Conservation (phyloP, 176 grass and related monocot species). For the Pontederia paniculata region DNA sequence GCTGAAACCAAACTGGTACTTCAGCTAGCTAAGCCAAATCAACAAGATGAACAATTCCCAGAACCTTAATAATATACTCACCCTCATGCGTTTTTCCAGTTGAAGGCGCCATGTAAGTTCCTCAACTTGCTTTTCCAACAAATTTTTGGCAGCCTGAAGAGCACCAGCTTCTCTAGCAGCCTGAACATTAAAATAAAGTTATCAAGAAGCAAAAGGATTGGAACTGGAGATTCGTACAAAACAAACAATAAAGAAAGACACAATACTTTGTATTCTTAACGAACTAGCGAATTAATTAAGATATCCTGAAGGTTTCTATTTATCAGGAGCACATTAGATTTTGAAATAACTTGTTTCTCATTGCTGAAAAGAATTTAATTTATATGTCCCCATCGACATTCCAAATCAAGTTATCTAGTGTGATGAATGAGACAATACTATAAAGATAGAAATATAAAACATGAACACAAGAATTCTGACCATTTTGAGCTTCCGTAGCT, state of each 20-base stretch:
- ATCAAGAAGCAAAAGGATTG: constrained; percentile 6
- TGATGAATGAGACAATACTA: background rate
- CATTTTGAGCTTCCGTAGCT: constrained; percentile 92
- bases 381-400: no score
- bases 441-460: background rate
- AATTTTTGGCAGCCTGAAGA: constrained; percentile 92
- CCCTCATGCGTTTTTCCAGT: constrained; percentile 85
- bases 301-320: no score
- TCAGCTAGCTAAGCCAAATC: background rate
- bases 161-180: constrained; percentile 93
- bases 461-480: constrained; percentile 26
- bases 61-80: constrained; percentile 29
- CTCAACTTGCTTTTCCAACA: constrained; percentile 91
- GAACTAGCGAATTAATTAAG: no score
- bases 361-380: no score
- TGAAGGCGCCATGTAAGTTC: constrained; percentile 82
- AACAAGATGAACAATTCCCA: background rate
- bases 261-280: no score
- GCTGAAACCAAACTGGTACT: no score
- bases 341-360: no score
- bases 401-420: background rate
- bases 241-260: background rate
- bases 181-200: constrained; percentile 30
- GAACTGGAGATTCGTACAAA: constrained; percentile 10
- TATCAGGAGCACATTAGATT: no score